phyloP scores from a whole-genome alignment of 1,284 basidiomycete species.

The Coniferiporia sulphurascens region DNA sequence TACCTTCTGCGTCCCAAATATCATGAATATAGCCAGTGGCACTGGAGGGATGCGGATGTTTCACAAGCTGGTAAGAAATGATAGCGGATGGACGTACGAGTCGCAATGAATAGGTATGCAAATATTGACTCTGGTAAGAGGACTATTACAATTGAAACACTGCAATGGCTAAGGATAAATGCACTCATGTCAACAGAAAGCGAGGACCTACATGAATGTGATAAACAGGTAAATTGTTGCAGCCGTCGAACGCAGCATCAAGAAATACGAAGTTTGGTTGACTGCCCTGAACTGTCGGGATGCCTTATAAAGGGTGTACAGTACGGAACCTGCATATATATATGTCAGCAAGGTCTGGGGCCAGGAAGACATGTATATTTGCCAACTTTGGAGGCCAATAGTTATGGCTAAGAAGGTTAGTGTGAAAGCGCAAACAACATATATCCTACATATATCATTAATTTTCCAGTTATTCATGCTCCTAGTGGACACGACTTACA shows the following conservation, averaged over 20 bases:
- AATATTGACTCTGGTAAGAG: constrained; percentile 6
- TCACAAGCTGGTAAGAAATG: not conserved
- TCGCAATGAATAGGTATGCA: constrained; percentile 13
- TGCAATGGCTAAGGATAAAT: not conserved
- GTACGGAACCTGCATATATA: not conserved
- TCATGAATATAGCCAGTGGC: constrained; percentile 14
- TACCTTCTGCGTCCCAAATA: constrained; percentile 18
- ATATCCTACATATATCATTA: not conserved
- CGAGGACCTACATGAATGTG: constrained; percentile 12
- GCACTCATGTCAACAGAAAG: not conserved
- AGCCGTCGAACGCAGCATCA: constrained; percentile 8
- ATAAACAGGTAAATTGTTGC: constrained; percentile 10
- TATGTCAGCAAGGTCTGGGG: not conserved
- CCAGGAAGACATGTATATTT: not conserved
- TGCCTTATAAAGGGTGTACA: constrained; percentile 6
- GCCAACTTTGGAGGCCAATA: constrained; percentile 11
- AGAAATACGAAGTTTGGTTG: constrained; percentile 7
- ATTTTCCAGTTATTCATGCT: not conserved
- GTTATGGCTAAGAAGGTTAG: constrained; percentile 5
- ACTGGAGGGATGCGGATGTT: constrained; percentile 2
- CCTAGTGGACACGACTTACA: constrained; percentile 1
- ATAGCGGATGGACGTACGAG: constrained; percentile 1
- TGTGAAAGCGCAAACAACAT: constrained; percentile 12
- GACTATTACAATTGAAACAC: constrained; percentile 9
- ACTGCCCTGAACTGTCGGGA: constrained; percentile 5